Conservation (phyloP, 495 filamentous ascomycete genomes). For the Lepraria neglecta region DNA sequence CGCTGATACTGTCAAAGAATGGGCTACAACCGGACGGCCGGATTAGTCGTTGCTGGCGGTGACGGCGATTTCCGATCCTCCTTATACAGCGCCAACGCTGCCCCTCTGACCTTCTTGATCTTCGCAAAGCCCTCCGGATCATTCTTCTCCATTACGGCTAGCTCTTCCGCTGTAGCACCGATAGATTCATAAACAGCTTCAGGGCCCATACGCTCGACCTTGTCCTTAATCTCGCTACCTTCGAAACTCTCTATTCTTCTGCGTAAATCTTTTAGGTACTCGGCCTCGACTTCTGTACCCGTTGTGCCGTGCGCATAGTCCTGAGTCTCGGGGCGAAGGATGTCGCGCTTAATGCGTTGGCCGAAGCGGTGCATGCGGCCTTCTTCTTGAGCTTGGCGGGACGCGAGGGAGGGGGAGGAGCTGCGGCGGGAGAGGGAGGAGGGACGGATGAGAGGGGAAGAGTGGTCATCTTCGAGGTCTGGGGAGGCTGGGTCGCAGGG, state of each 20-base stretch:
- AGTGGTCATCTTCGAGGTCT: conserved; percentile 37
- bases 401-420: conserved; percentile 73
- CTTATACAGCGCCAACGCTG: conserved; percentile 15
- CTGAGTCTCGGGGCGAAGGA: conserved; percentile 44
- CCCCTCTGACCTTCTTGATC: conserved; percentile 19
- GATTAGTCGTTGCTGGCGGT: background rate
- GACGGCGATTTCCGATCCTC: conserved; percentile 9
- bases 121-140: conserved; percentile 43
- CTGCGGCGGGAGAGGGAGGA: conserved; percentile 57
- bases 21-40: background rate
- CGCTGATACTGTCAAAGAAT: too few relatives aligned
- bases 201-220: conserved; percentile 49
- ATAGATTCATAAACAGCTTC: conserved; percentile 56
- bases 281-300: conserved; percentile 43
- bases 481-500: conserved; percentile 31
- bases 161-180: conserved; percentile 48
- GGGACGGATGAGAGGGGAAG: conserved; percentile 36
- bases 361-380: conserved; percentile 79
- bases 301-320: conserved; percentile 35
- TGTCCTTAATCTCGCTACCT: conserved; percentile 51
- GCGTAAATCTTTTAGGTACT: conserved; percentile 52
- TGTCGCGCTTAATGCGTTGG: conserved; percentile 69
- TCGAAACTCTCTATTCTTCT: conserved; percentile 59
- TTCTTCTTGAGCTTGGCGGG: conserved; percentile 79
- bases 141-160: conserved; percentile 45